A percentile compares a stretch with the other conserved stretches of the same genome.
These are phyloP conservation scores for Alternaria solani DNA, from an alignment of 2,329 filamentous ascomycete species.

Conservation along the genomic window DNA sequence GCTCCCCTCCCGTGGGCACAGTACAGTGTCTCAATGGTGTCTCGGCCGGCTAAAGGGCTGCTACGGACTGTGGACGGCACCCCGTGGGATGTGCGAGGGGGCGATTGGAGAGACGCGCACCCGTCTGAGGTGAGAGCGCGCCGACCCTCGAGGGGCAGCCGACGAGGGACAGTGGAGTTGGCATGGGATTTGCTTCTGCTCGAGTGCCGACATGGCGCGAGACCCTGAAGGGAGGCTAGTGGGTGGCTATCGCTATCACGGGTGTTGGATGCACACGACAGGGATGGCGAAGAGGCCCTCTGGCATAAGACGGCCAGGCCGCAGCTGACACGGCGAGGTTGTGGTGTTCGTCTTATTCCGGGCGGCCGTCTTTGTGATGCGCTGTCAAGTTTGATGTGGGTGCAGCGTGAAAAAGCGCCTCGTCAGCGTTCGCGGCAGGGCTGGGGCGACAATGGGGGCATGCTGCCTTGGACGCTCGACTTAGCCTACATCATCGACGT, in stretches of 20 bases:
- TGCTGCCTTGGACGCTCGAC: not conserved
- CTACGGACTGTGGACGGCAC: not conserved
- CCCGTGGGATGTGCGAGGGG: not conserved
- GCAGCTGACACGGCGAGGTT: slow-evolving; percentile 11
- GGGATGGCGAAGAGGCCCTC: not conserved
- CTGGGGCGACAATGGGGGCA: not conserved
- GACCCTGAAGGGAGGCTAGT: not conserved
- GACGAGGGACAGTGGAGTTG: too few species aligned
- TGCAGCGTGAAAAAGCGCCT: slow-evolving; percentile 10
- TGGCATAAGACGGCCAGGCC: not conserved
- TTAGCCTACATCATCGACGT: slow-evolving; percentile 11
- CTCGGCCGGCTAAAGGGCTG: slow-evolving; percentile 1
- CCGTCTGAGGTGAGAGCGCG: slow-evolving; percentile 23
- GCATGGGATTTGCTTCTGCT: slow-evolving; percentile 5
- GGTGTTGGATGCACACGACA: not conserved
- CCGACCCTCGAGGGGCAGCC: slow-evolving; percentile 7
- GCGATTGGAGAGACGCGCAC: not conserved
- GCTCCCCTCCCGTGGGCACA: not conserved
- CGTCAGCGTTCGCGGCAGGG: slow-evolving; percentile 13
- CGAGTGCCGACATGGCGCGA: slow-evolving; percentile 2
- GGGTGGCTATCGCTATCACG: not conserved
- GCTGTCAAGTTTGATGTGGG: slow-evolving; percentile 22
- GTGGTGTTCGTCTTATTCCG: not conserved
- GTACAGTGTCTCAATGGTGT: not conserved
- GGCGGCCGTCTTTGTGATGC: slow-evolving; percentile 20